Percentiles rank a stretch among this genome's conserved stretches.
These are phyloP conservation scores for Tolypocladium sp. DNA, from an alignment of 2,329 filamentous ascomycete genomes.

Conservation along the genomic window DNA sequence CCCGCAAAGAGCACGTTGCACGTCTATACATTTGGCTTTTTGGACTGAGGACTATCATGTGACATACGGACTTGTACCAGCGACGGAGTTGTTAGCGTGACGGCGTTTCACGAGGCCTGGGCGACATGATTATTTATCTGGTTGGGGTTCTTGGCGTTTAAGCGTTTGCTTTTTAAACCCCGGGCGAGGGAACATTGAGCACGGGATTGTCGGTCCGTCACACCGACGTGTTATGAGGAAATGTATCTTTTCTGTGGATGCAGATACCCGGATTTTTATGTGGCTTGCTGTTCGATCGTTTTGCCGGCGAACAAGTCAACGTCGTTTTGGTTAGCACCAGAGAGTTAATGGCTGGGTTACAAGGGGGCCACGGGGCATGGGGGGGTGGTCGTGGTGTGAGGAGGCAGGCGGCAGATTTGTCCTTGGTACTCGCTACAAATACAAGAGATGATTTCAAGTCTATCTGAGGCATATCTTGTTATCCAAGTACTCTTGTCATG, in stretches of 20 bases:
- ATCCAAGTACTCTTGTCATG: no score
- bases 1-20: not conserved
- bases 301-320: not conserved
- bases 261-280: not conserved
- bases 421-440: not conserved
- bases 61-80: constrained; percentile 3
- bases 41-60: not conserved
- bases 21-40: not conserved
- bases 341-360: not conserved
- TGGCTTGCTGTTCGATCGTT: not conserved
- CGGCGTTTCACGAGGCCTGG: not conserved
- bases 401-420: not conserved
- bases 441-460: not conserved
- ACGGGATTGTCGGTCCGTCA: not conserved
- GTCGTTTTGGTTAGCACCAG: not conserved
- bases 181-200: not conserved
- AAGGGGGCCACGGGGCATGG: not conserved
- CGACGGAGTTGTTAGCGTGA: constrained; percentile 6
- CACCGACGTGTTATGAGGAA: not conserved
- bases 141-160: not conserved
- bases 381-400: not conserved
- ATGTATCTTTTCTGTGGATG: not conserved
- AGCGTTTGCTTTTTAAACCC: not conserved
- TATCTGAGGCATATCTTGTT: no score
- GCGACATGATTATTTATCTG: not conserved